A percentile compares a stretch with the other conserved stretches of the same genome.
phyloP scores from a whole-genome alignment of 441 rosid genomes.

The Pelargonium fulgidum region DNA sequence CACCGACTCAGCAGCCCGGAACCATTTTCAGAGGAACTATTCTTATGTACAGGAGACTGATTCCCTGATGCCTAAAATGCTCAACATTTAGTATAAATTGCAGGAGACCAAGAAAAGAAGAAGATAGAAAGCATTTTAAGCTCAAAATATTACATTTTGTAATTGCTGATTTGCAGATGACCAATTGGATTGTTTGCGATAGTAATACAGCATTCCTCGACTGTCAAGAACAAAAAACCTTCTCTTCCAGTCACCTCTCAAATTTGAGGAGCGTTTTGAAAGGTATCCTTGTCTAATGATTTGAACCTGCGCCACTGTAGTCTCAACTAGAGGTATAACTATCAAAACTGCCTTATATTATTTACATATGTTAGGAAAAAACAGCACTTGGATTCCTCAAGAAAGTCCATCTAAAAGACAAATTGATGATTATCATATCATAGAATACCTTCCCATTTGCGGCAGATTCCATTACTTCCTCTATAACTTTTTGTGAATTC shows the following conservation, averaged over 20 bases:
- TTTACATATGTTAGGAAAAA: slow-evolving; percentile 1
- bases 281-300: slow-evolving; percentile 96
- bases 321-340: slow-evolving; percentile 17
- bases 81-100: slow-evolving; percentile 16
- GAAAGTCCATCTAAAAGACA: slow-evolving; percentile 8
- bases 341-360: background rate
- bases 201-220: slow-evolving; percentile 95
- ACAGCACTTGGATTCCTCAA: slow-evolving; percentile 3
- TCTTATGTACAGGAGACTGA: slow-evolving; percentile 78
- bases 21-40: slow-evolving; percentile 82
- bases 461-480: slow-evolving; percentile 98
- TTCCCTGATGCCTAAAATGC: slow-evolving; percentile 54
- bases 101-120: background rate
- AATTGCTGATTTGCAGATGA: slow-evolving; percentile 61
- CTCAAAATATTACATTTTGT: slow-evolving; percentile 9
- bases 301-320: slow-evolving; percentile 59
- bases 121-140: slow-evolving; percentile 16
- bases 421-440: background rate
- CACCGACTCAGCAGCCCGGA: slow-evolving; percentile 94
- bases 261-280: slow-evolving; percentile 87
- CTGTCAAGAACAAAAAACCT: slow-evolving; percentile 97
- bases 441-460: slow-evolving; percentile 82
- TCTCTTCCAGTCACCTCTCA: slow-evolving; percentile 99
- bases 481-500: slow-evolving; percentile 98
- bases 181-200: slow-evolving; percentile 80